phyloP scores from a whole-genome alignment of 1,284 basidiomycete genomes.

The Cronartium quercuum region DNA sequence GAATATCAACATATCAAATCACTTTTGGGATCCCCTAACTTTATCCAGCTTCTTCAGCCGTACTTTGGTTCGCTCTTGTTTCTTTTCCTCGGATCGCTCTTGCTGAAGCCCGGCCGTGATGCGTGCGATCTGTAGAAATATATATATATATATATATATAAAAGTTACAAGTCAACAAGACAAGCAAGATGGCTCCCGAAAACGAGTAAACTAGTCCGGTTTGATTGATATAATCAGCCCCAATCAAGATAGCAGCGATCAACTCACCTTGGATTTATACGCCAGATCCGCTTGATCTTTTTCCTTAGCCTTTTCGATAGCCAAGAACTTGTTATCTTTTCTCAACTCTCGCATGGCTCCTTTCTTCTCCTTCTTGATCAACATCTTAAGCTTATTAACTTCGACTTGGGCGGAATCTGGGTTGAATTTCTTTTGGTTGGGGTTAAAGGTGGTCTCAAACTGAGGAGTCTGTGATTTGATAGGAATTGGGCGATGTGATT shows the following conservation, averaged over 20 bases:
- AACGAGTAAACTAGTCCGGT: no score
- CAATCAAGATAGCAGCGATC: neutral
- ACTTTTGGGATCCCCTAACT: slow-evolving; percentile 5
- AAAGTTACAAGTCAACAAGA: neutral
- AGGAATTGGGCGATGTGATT: slow-evolving; percentile 92
- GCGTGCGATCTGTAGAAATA: slow-evolving; percentile 55
- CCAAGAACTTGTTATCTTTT: slow-evolving; percentile 90
- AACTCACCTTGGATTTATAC: slow-evolving; percentile 53
- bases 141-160: no score
- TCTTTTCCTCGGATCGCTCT: slow-evolving; percentile 92
- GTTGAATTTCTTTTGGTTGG: slow-evolving; percentile 73
- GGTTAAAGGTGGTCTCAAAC: slow-evolving; percentile 78
- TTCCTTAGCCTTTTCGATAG: slow-evolving; percentile 73
- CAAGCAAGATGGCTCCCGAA: neutral
- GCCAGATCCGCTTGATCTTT: slow-evolving; percentile 72
- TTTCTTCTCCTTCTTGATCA: slow-evolving; percentile 94
- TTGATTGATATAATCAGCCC: neutral
- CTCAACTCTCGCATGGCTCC: slow-evolving; percentile 93
- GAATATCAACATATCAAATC: neutral
- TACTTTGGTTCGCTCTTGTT: slow-evolving; percentile 60
- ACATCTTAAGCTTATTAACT: slow-evolving; percentile 71
- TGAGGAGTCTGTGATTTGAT: slow-evolving; percentile 89
- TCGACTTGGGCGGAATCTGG: slow-evolving; percentile 89
- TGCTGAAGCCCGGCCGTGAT: slow-evolving; percentile 73
- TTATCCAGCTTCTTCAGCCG: slow-evolving; percentile 49